Evolutionary conservation across 495 filamentous ascomycete species (phyloP).

Genomic region (Hyphodiscus hymeniophilus): DNA sequence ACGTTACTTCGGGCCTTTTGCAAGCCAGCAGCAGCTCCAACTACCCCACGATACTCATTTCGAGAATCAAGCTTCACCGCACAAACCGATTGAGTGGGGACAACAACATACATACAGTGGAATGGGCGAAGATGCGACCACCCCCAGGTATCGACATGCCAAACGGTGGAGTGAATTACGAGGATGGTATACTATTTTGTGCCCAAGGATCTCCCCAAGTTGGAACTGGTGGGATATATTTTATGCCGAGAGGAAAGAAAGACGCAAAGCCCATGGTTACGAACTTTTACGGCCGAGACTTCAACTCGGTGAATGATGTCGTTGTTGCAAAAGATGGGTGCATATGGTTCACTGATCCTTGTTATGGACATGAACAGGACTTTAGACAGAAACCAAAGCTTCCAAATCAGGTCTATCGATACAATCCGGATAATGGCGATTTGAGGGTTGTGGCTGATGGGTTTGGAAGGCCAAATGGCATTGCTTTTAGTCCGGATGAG

Average conservation of each 20-base stretch:
- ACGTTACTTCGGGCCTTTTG: conserved; percentile 49
- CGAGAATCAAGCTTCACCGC: conserved; percentile 28
- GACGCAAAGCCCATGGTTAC: conserved; percentile 31
- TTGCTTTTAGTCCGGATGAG: conserved; percentile 47
- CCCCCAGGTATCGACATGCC: conserved; percentile 43
- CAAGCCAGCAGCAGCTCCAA: conserved; percentile 29
- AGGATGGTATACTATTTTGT: conserved; percentile 36
- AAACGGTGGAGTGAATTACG: conserved; percentile 44
- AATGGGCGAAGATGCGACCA: conserved; percentile 38
- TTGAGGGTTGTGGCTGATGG: conserved; percentile 47
- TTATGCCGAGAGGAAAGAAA: conserved; percentile 31
- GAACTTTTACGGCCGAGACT: conserved; percentile 49
- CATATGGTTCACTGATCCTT: conserved; percentile 58
- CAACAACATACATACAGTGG: conserved; percentile 18
- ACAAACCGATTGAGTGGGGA: conserved; percentile 10
- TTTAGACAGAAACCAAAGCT: conserved; percentile 44
- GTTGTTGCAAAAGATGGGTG: conserved; percentile 42
- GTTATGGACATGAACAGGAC: conserved; percentile 51
- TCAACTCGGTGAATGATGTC: conserved; percentile 55
- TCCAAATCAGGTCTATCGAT: conserved; percentile 50
- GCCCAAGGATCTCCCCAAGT: conserved; percentile 37
- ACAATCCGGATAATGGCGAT: conserved; percentile 34
- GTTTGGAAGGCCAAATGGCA: conserved; percentile 48
- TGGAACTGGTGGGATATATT: conserved; percentile 39
- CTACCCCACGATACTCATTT: conserved; percentile 35